Conservation (phyloP, 83 land plant species). For the Picea abies region DNA sequence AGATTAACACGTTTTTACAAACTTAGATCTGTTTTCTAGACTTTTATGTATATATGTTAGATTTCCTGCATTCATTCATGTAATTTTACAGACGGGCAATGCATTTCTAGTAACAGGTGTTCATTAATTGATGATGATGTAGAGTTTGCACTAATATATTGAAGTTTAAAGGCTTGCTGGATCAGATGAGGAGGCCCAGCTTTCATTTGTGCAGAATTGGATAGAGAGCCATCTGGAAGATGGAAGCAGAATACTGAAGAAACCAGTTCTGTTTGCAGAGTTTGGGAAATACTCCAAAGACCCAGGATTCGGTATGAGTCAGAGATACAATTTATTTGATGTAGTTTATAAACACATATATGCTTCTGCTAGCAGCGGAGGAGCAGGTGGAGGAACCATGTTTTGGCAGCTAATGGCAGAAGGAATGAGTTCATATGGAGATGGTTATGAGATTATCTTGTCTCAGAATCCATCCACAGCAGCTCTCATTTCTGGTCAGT, state of each 20-base stretch:
- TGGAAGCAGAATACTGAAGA: slow-evolving; percentile 19
- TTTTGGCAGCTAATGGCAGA: slow-evolving; percentile 23
- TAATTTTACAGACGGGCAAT: too few species aligned
- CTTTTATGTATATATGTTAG: too few species aligned
- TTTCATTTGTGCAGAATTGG: slow-evolving; percentile 10
- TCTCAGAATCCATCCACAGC: too few species aligned
- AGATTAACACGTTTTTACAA: too few species aligned
- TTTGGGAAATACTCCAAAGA: slow-evolving; percentile 29
- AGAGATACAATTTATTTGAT: slow-evolving; percentile 12
- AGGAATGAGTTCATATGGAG: slow-evolving; percentile 48
- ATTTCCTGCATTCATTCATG: too few species aligned
- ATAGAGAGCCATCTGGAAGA: too few species aligned
- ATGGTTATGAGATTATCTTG: slow-evolving; percentile 52
- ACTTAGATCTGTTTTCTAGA: too few species aligned
- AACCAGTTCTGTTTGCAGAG: slow-evolving; percentile 32
- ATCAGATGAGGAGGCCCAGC: slow-evolving; percentile 20
- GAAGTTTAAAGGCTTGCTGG: slow-evolving; percentile 13
- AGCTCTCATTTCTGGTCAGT: slow-evolving; percentile 24
- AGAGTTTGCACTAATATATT: too few species aligned
- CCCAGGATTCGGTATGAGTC: not conserved
- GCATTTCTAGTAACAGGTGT: too few species aligned
- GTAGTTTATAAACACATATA: slow-evolving; percentile 21
- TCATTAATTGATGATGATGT: too few species aligned
- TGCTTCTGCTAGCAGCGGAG: slow-evolving; percentile 7
- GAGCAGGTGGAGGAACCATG: slow-evolving; percentile 14